Base-by-base conservation (phyloP, 768 basidiomycete species). In the Clitopilus passeckerianus region DNA sequence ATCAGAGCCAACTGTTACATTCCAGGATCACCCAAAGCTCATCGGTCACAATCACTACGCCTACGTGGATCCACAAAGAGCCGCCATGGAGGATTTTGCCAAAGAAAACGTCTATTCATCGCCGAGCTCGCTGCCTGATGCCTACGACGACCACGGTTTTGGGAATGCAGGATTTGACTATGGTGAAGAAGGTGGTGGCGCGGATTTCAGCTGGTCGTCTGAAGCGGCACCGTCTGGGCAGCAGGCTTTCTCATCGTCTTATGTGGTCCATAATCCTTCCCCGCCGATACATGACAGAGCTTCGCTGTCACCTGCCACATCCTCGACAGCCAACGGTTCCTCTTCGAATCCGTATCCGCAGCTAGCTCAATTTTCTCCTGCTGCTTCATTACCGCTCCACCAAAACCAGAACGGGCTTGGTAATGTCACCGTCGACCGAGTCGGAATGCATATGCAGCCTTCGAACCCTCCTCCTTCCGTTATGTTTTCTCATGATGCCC, bases 61-160 rank as follows among this genome's bases (percentile, higher is more conserved):
- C 22, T 50, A 18, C 16, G 22, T 23, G 57, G 20, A 60, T 60
- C 24, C 37, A 23, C 59, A 58, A 50, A 27, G 53, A 20, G 20
- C 23, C 27, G 27, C 27, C 27, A 60, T 50, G 59, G 59, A 59
- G 8, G 63, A 64, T 58, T 66, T 64, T 43, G 20, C 57, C 18
- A 33, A 52, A 20, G 61, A 52, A 35, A 63, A 63, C 58, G 20
- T 50, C n/a, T 50, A 57, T 43, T 59, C 65, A 18, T 46, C 65
- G 27, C 54, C 64, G 6, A 57, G 22, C 53, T 63, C 66, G 16
- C 34, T 67, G 35, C 63, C 63, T 50, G 3, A 2, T 30, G 57
- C 56, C 5, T 70, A 67, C 53, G 23, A 30, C 54, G 60, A 64
- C 22, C 56, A 66, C 27, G 52, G 57, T 35, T 64, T 66, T 37